Conservation (phyloP, 2,329 filamentous ascomycete species). For the Xylariaceae sp. region DNA sequence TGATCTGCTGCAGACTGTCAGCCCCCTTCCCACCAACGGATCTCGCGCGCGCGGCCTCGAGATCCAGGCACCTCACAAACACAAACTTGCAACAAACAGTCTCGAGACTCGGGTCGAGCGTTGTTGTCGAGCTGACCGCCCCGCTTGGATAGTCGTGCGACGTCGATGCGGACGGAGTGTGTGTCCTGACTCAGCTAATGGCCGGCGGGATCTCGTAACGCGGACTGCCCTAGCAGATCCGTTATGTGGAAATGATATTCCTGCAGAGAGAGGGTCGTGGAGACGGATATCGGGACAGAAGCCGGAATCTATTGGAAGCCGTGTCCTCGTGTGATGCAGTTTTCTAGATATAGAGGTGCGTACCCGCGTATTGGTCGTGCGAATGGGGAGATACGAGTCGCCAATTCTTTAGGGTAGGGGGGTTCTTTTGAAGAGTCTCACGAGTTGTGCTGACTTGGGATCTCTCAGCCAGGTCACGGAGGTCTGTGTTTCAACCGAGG, state of each 20-base stretch:
- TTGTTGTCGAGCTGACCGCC: neutral
- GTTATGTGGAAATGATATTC: conserved; percentile 13
- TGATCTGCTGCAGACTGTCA: neutral
- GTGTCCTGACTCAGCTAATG: conserved; percentile 19
- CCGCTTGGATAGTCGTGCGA: conserved; percentile 4
- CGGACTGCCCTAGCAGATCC: conserved; percentile 22
- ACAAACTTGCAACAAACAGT: conserved; percentile 6
- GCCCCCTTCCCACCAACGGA: neutral
- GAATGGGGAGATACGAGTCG: conserved; percentile 17
- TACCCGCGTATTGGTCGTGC: conserved; percentile 26
- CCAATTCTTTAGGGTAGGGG: conserved; percentile 3
- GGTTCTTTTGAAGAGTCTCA: neutral
- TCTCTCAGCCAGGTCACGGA: neutral
- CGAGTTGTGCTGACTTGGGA: conserved; percentile 1
- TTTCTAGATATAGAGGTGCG: conserved; percentile 25
- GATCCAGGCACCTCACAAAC: neutral
- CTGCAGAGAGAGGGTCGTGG: conserved; percentile 17
- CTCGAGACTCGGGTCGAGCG: neutral
- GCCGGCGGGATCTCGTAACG: conserved; percentile 20
- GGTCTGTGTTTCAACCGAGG: neutral
- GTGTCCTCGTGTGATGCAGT: conserved; percentile 23
- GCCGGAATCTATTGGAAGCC: conserved; percentile 26
- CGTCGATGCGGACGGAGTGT: neutral
- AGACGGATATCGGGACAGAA: conserved; percentile 24
- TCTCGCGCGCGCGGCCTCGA: neutral